Conservation (phyloP, 768 basidiomycete genomes). For the Termitomyces sp. region DNA sequence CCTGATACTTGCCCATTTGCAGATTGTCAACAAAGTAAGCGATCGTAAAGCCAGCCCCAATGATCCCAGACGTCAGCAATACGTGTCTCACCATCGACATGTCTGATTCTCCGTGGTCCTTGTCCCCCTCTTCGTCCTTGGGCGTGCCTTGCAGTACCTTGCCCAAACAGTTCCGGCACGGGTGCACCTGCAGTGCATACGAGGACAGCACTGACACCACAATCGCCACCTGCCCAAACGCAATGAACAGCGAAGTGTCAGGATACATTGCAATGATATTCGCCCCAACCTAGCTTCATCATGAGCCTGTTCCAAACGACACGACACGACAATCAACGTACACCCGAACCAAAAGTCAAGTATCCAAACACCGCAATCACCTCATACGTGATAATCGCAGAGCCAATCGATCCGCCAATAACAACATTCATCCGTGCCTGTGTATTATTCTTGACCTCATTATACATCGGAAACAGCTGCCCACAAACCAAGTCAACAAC, state of each 20-base stretch:
- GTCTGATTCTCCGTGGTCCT: slow-evolving; percentile 54
- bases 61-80: slow-evolving; percentile 64
- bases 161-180: slow-evolving; percentile 88
- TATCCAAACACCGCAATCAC: slow-evolving; percentile 88
- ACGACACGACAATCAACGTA: slow-evolving; percentile 23
- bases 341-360: slow-evolving; percentile 88
- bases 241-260: slow-evolving; percentile 86
- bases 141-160: slow-evolving; percentile 63
- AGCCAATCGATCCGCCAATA: slow-evolving; percentile 83
- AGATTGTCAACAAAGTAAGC: slow-evolving; percentile 80
- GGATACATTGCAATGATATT: slow-evolving; percentile 97
- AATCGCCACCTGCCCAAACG: slow-evolving; percentile 90
- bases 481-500: not conserved
- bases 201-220: slow-evolving; percentile 87
- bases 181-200: slow-evolving; percentile 93
- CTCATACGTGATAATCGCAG: slow-evolving; percentile 82
- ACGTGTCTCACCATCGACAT: slow-evolving; percentile 70
- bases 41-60: slow-evolving; percentile 62
- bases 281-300: slow-evolving; percentile 61
- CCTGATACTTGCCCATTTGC: slow-evolving; percentile 56
- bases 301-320: not conserved
- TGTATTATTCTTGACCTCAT: slow-evolving; percentile 80
- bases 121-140: slow-evolving; percentile 46
- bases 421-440: slow-evolving; percentile 86
- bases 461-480: slow-evolving; percentile 93